Evolutionary conservation across 2,329 filamentous ascomycete species (phyloP), one percentile per base, ranked within the genome.

Genomic region (Nigrograna mackinnonii): DNA sequence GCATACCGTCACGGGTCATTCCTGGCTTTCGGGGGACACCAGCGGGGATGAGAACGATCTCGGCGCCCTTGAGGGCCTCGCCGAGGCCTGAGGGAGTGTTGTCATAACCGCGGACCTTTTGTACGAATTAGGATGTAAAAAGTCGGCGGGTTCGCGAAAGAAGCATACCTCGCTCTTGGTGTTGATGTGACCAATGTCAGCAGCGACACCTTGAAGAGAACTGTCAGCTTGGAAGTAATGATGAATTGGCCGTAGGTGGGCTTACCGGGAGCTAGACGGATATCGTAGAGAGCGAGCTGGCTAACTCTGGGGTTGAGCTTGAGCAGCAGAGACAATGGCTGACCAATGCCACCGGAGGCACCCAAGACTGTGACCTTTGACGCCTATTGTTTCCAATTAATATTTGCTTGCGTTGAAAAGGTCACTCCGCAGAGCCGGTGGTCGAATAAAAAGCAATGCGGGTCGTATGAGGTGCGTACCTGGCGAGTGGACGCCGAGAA

Each of bases 11-110:
- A 82, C 94, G 91, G 78, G 89, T 95, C 94, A 99, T 99, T 78
- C 94, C 94, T 72, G 94, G 94, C 85, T 96, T 96, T 79, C 94
- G 91, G 70, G 94, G 94, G 58, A 99, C 92, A 82, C 94, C 94
- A 67, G 94, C 94, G 68, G 94, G 94, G 74, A 99, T 97, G 69
- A 99, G 84, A 68, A 99, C 89, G 63, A 99, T 85, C 76, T 97
- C 91, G 67, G 91, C 79, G 69, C 83, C 91, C 78, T 89, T 87
- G 72, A 99, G 84, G 67, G 86, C 86, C 55, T 80, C 81, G 63
- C 82, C 82, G 52, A 97, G 87, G 66, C 89, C 89, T 46, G 80
- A 78, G 51, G 86, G 78, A 54, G 81, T 86, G 57, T 91, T 82
- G 58, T 91, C 86, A 75, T 92, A 95, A 70, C 94, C 94, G 66